phyloP scores from a whole-genome alignment of 2,329 filamentous ascomycete species.

The Ceratocystis variospora region DNA sequence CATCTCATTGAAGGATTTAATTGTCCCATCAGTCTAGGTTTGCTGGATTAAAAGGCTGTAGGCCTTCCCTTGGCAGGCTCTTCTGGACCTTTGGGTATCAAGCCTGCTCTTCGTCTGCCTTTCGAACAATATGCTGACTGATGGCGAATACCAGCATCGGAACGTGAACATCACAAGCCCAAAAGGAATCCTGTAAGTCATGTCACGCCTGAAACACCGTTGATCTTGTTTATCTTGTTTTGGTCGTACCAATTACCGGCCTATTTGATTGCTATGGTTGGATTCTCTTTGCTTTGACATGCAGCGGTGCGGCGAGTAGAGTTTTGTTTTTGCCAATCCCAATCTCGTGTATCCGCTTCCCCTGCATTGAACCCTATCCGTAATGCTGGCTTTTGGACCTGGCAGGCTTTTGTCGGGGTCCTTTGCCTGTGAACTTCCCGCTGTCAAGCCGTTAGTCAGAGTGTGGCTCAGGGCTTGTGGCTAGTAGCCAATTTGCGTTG shows the following conservation, averaged over 20 bases:
- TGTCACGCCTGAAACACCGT: not conserved
- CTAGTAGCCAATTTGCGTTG: not conserved
- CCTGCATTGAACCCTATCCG: not conserved
- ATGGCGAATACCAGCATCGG: not conserved
- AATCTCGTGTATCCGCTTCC: not conserved
- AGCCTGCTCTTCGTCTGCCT: not conserved
- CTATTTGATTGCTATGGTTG: not conserved
- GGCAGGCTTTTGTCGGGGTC: not conserved
- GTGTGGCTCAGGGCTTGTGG: not conserved
- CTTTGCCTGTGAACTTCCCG: not conserved
- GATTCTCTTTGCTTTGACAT: not conserved
- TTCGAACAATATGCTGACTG: not conserved
- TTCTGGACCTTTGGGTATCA: too few relatives aligned
- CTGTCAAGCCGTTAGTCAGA: too few relatives aligned
- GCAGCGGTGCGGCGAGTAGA: not conserved
- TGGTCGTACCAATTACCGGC: not conserved
- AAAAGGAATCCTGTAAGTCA: not conserved
- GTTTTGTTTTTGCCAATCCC: constrained; percentile 8
- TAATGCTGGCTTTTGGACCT: not conserved
- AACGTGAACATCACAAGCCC: not conserved
- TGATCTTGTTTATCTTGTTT: constrained; percentile 4
- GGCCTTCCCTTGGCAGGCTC: too few relatives aligned
- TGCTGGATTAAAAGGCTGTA: too few relatives aligned
- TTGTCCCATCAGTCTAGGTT: too few relatives aligned
- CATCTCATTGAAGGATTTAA: not conserved